These are phyloP conservation scores for Lyophyllum decastes DNA, from an alignment of 768 basidiomycete species.

Conservation along the genomic window DNA sequence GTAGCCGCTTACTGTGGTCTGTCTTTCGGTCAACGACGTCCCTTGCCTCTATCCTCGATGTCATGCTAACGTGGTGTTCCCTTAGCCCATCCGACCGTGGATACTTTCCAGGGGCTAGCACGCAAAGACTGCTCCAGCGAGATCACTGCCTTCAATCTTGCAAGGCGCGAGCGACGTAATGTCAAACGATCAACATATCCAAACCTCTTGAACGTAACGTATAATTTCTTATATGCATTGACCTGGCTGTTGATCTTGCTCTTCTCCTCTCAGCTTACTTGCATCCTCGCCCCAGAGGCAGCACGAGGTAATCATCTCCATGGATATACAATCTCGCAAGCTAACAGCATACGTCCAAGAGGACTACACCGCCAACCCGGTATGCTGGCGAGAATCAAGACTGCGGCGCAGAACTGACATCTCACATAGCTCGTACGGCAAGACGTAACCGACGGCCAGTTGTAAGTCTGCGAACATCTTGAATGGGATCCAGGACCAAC, in stretches of 20 bases:
- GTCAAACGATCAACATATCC: slow-evolving; percentile 15
- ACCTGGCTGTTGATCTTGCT: not conserved
- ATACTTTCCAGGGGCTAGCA: not conserved
- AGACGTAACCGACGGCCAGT: slow-evolving; percentile 21
- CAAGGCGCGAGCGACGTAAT: slow-evolving; percentile 10
- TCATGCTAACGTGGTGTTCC: not conserved
- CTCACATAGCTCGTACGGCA: slow-evolving; percentile 14
- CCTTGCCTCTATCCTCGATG: not conserved
- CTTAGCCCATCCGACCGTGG: slow-evolving; percentile 1
- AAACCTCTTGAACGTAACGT: slow-evolving; percentile 15
- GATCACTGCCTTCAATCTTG: slow-evolving; percentile 16
- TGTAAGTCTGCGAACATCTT: slow-evolving; percentile 4
- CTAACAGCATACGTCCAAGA: slow-evolving; percentile 1
- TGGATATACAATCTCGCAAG: not conserved
- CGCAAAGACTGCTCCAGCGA: slow-evolving; percentile 15
- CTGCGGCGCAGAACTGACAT: not conserved
- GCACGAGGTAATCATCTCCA: slow-evolving; percentile 7
- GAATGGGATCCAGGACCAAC: not conserved
- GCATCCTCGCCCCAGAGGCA: slow-evolving; percentile 18
- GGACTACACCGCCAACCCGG: slow-evolving; percentile 16
- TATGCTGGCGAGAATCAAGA: not conserved
- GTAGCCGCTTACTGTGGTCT: not conserved
- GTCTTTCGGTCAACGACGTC: not conserved
- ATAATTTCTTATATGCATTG: not conserved
- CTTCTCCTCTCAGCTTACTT: slow-evolving; percentile 14